phyloP scores from a whole-genome alignment of 192 early-diverging fungal species.

The Kickxella alabastrina region DNA sequence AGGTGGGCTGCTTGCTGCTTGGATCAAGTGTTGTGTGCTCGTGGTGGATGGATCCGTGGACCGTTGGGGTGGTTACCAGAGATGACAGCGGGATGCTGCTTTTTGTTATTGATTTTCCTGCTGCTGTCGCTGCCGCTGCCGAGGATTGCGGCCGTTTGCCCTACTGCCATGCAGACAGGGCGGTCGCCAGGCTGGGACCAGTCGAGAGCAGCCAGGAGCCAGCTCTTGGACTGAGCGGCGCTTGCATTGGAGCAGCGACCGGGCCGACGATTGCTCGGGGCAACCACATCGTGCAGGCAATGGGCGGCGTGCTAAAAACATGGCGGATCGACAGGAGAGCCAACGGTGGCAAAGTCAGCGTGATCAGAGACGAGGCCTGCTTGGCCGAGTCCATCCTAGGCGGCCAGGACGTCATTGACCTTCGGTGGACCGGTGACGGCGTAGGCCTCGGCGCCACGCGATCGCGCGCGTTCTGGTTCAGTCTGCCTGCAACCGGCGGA shows the following conservation, averaged over 20 bases:
- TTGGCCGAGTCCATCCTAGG: too few relatives aligned
- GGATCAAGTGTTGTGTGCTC: conserved; percentile 14
- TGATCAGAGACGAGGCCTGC: too few relatives aligned
- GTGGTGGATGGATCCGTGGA: conserved; percentile 23
- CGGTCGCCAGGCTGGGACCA: conserved; percentile 7
- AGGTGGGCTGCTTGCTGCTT: too few relatives aligned
- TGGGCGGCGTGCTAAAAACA: conserved; percentile 7
- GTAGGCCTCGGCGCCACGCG: conserved; percentile 20
- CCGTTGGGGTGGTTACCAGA: conserved; percentile 15
- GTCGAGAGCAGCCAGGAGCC: too few relatives aligned
- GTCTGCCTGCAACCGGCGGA: background rate
- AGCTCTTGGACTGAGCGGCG: too few relatives aligned
- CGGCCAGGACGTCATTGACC: conserved; percentile 2
- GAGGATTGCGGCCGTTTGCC: background rate
- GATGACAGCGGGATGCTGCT: conserved; percentile 4
- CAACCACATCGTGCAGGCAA: conserved; percentile 5
- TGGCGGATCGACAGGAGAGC: conserved; percentile 18
- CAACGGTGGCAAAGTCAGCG: too few relatives aligned
- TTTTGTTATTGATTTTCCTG: conserved; percentile 15
- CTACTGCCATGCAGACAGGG: background rate
- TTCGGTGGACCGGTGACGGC: conserved; percentile 17
- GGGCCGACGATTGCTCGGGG: conserved; percentile 11
- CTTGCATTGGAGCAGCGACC: too few relatives aligned
- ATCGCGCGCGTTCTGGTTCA: conserved; percentile 25
- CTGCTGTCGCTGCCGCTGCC: too few relatives aligned